These are phyloP conservation scores for Lactarius deliciosus DNA, from an alignment of 768 basidiomycete genomes.

Conservation along the genomic window DNA sequence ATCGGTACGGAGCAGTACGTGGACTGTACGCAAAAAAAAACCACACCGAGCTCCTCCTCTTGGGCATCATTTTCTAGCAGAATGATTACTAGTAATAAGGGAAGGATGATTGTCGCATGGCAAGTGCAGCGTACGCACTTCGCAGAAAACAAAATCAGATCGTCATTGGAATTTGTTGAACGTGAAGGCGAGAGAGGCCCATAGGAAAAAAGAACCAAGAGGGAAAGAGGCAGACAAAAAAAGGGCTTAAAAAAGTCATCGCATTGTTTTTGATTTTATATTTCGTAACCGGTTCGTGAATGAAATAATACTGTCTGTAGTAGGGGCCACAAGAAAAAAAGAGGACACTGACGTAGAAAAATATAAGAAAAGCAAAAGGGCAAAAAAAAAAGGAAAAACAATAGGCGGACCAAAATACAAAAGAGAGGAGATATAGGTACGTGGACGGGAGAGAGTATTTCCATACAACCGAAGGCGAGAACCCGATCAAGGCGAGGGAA, in stretches of 20 bases:
- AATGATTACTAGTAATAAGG: too few species aligned
- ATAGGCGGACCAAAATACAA: neutral
- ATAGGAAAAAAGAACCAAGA: neutral
- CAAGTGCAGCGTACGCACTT: neutral
- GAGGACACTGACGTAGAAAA: neutral
- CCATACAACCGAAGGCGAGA: constrained; percentile 6
- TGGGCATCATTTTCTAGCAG: too few species aligned
- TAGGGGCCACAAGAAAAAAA: neutral
- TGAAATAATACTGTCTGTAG: constrained; percentile 8
- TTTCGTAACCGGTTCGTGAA: constrained; percentile 25
- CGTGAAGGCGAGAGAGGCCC: too few species aligned
- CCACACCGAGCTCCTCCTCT: too few species aligned
- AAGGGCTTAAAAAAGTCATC: constrained; percentile 9
- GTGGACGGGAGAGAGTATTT: neutral
- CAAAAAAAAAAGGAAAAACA: neutral
- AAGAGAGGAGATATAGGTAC: neutral
- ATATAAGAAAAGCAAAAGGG: constrained; percentile 13
- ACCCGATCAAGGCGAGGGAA: constrained; percentile 1
- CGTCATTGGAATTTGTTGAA: neutral
- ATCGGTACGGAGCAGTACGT: too few species aligned
- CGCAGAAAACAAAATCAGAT: neutral
- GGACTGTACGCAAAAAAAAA: too few species aligned
- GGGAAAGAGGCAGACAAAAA: neutral
- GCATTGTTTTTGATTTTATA: constrained; percentile 21
- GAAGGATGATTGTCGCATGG: neutral